Base-by-base conservation (phyloP, 2,329 filamentous ascomycete genomes). In the Calonectria pseudoturangicola region DNA sequence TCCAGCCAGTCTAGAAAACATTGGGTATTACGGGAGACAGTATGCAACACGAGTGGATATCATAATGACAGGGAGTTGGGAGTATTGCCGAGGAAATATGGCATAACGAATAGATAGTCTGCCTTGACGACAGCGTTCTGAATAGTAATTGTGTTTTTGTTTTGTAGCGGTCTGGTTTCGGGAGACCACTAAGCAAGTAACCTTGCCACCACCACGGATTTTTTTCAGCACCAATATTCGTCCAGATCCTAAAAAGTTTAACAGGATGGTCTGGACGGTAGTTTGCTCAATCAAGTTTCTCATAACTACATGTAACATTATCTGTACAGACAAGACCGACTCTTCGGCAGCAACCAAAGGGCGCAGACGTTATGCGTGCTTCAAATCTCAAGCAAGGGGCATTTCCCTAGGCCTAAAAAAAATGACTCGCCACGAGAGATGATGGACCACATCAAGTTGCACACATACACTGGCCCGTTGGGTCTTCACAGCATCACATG, bases 401-500 rank as follows among this genome's bases (percentile, higher is more conserved):
- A 25, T 48, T 48, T 48, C 8, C n/a, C 45, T 3, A 25, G 45
- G n/a, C 2, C 9, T 8, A 12, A 12, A 33, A 30, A 15, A n/a
- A 18, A n/a, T 27, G 21, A 21, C 27, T 12, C 13, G 15, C n/a
- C 50, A 47, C 36, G 30, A 30, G 41, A 16, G 39, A n/a, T 33
- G 39, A n/a, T 33, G 18, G 33, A 27, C 25, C 25, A 54, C 45
- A n/a, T 28, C 54, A 54, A 47, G 58, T 63, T 68, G 66, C 54
- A 60, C 54, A 48, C 45, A 33, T 9, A 36, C 33, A 60, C 54
- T 36, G 33, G 36, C 54, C 54, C 36, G 25, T 41, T 16, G 54
- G 43, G 33, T 48, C 54, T 54, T 67, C 25, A 60, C 51, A 50
- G 47, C 50, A 47, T 62, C 69, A 71, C 63, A 63, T 39, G 58